phyloP scores from a whole-genome alignment of 208 protist genomes.

The Acanthamoeba rhysodes region DNA sequence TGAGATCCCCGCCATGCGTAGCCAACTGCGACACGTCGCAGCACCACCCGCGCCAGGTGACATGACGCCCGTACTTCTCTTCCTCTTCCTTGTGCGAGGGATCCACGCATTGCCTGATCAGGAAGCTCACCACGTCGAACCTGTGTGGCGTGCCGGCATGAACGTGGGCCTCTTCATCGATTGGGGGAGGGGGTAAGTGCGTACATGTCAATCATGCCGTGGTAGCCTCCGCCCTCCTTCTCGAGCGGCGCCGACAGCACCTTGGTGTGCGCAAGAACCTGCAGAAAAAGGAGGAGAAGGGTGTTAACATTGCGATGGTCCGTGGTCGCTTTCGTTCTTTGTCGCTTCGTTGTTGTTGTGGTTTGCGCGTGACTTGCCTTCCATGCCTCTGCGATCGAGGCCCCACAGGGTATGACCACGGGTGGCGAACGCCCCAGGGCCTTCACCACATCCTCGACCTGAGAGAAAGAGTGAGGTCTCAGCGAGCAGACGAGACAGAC shows the following conservation, averaged over 20 bases:
- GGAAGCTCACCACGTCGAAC: slow-evolving; percentile 64
- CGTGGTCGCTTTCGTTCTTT: no score
- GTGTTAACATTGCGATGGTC: no score
- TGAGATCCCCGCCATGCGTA: slow-evolving; percentile 21
- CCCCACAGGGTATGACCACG: not conserved
- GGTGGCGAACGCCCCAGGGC: not conserved
- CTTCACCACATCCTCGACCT: not conserved
- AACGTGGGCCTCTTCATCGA: not conserved
- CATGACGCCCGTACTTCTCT: slow-evolving; percentile 4
- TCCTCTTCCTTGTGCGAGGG: not conserved
- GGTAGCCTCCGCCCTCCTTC: slow-evolving; percentile 27
- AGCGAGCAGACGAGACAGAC: not conserved
- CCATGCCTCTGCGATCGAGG: not conserved
- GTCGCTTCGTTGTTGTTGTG: not conserved
- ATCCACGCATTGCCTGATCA: slow-evolving; percentile 13
- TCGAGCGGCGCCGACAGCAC: slow-evolving; percentile 6
- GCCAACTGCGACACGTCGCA: not conserved
- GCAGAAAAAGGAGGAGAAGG: no score
- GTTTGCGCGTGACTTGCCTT: not conserved
- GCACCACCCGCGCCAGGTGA: slow-evolving; percentile 49
- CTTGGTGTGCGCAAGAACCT: not conserved
- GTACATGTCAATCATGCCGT: slow-evolving; percentile 36
- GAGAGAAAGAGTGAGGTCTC: not conserved
- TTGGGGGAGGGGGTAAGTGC: not conserved
- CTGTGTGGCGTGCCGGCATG: not conserved